Base-by-base conservation (phyloP, 352 stramenopile genomes). In the Paralagenidium karlingii region DNA sequence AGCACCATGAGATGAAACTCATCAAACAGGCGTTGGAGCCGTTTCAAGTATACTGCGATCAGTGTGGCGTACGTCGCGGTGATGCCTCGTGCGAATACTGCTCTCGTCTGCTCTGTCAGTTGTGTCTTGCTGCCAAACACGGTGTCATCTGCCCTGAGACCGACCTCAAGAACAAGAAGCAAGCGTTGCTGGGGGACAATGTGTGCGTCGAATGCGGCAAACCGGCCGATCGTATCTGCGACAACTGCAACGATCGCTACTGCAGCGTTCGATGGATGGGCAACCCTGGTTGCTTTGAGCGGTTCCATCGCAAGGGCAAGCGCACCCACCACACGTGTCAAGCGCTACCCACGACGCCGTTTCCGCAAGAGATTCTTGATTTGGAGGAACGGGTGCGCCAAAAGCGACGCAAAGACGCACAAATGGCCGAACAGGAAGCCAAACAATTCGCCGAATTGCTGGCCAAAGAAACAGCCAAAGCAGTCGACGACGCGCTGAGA, bases 241-340 rank as follows among this genome's bases (percentile, higher is more conserved):
- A 40, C 18, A 64, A 43, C 8, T 91, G 77, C 30, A 65, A 63
- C 22, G 77, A 91, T 40, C 57, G 60, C 12, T 91, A 91, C 50
- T 91, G 75, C 50, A 90, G 77, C 38, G 73, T 79, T 15, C 69
- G 68, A 15, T 86, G 77, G 73, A 87, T 87, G 69, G 76, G 76
- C 25, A 82, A 90, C 48, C 49, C 74, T 5, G 76, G 74, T 10
- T 90, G 76, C 49, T 90, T 90, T 47, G 73, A 90, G 53, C 56
- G 63, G 20, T 90, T 86, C 49, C 76, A 90, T 41, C 54, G 40
- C 25, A 84, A 82, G 24, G 76, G 73, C 25, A 75, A 71, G 43
- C 69, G 76, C 24, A 59, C 60, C 3, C 58, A 78, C 40, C 76
- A 86, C 48, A 51, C 51, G n/a, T 79, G 51, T 18, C 45, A 40